Percentiles rank a stretch among this genome's conserved stretches.
These are phyloP conservation scores for Coemansia sp. DNA, from an alignment of 192 early-diverging fungal genomes.

Conservation along the genomic window DNA sequence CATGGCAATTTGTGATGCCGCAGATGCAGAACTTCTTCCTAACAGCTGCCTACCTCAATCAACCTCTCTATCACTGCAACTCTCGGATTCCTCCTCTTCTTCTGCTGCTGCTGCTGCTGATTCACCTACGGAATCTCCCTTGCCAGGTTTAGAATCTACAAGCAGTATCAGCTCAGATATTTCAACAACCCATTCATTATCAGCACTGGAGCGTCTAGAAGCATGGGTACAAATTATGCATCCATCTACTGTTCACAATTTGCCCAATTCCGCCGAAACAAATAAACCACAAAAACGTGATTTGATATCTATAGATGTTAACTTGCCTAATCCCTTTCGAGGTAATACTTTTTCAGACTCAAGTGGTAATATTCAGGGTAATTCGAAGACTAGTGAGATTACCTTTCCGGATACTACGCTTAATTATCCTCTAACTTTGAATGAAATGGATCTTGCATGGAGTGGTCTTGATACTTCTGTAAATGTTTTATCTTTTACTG, in stretches of 20 bases:
- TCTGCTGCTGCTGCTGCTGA: background rate
- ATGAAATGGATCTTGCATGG: constrained; percentile 16
- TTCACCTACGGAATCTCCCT: background rate
- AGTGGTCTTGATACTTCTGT: constrained; percentile 25
- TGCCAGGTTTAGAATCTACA: background rate
- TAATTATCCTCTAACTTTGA: background rate
- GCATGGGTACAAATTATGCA: background rate
- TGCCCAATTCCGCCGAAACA: background rate
- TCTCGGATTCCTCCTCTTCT: background rate
- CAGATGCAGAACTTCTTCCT: constrained; percentile 17
- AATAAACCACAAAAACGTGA: background rate
- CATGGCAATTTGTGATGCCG: constrained; percentile 36
- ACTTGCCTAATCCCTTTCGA: constrained; percentile 10
- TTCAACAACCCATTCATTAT: background rate
- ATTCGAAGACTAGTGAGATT: constrained; percentile 2
- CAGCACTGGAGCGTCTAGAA: background rate
- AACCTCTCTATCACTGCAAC: background rate
- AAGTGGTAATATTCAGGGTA: background rate
- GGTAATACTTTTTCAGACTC: constrained; percentile 11
- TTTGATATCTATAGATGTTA: constrained; percentile 11
- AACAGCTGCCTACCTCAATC: constrained; percentile 16
- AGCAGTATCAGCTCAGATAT: background rate
- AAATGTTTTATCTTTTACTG: background rate
- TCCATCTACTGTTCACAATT: background rate
- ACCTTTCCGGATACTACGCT: background rate